A percentile compares a stretch with the other conserved stretches of the same genome.
Conservation (phyloP, 805 yeast species). For the Brettanomyces bruxellensis region DNA sequence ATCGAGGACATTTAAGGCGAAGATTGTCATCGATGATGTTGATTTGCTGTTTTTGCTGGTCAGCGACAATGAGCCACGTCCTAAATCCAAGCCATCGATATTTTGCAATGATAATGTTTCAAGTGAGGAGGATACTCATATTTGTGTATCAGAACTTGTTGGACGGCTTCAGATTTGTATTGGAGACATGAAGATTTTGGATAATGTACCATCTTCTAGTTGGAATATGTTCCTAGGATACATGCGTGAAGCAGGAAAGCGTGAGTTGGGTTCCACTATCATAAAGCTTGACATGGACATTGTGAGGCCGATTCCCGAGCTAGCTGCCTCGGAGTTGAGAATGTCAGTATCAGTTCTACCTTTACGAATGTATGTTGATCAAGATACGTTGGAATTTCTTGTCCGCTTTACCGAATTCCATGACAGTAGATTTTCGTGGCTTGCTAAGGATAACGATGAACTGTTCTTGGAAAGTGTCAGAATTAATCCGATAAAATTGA, state of each 20-base stretch:
- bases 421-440: slow-evolving; percentile 53
- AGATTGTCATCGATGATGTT: slow-evolving; percentile 47
- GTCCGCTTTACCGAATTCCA: slow-evolving; percentile 75
- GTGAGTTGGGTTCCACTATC: slow-evolving; percentile 65
- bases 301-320: slow-evolving; percentile 51
- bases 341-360: slow-evolving; percentile 56
- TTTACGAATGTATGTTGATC: slow-evolving; percentile 77
- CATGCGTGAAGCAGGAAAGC: slow-evolving; percentile 58
- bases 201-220: slow-evolving; percentile 77
- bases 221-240: slow-evolving; percentile 81
- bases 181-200: slow-evolving; percentile 52
- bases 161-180: slow-evolving; percentile 41
- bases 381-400: slow-evolving; percentile 82
- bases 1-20: slow-evolving; percentile 50
- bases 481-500: slow-evolving; percentile 49
- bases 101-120: slow-evolving; percentile 18
- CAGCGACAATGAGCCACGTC: slow-evolving; percentile 31
- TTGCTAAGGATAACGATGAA: slow-evolving; percentile 38
- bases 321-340: slow-evolving; percentile 64
- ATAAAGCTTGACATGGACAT: slow-evolving; percentile 41
- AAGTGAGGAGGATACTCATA: slow-evolving; percentile 14
- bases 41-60: slow-evolving; percentile 36
- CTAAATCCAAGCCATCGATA: slow-evolving; percentile 12
- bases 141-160: slow-evolving; percentile 31
- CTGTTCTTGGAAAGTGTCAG: slow-evolving; percentile 61